These are phyloP conservation scores for Suillus luteus DNA, from an alignment of 768 basidiomycete species.

Conservation along the genomic window DNA sequence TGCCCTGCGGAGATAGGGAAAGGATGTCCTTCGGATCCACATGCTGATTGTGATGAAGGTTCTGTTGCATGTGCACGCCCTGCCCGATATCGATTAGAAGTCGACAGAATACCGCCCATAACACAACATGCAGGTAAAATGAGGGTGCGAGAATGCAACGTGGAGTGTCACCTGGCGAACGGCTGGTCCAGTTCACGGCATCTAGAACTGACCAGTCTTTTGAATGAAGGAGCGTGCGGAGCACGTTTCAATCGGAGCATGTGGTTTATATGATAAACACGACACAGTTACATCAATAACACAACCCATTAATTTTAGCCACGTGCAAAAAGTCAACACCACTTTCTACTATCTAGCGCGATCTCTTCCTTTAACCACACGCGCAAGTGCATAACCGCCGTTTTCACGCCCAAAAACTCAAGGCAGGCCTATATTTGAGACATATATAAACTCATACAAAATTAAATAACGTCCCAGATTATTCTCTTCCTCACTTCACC, in stretches of 20 bases:
- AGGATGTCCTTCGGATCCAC: slow-evolving; percentile 8
- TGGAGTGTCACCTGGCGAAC: slow-evolving; percentile 7
- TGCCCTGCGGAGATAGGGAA: slow-evolving; percentile 17
- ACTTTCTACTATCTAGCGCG: slow-evolving; percentile 17
- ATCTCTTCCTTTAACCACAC: slow-evolving; percentile 22
- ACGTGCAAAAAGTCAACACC: slow-evolving; percentile 21
- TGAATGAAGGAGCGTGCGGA: slow-evolving; percentile 14
- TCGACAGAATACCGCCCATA: slow-evolving; percentile 5
- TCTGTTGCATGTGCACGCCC: slow-evolving; percentile 13
- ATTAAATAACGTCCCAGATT: slow-evolving; percentile 4
- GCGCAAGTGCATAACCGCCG: slow-evolving; percentile 12
- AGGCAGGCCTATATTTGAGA: slow-evolving; percentile 22
- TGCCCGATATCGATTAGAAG: slow-evolving; percentile 2
- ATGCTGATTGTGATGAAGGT: slow-evolving; percentile 12
- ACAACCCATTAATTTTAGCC: slow-evolving; percentile 14
- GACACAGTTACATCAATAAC: no score
- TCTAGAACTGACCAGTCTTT: slow-evolving; percentile 5
- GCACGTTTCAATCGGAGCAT: slow-evolving; percentile 15
- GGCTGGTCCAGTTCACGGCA: slow-evolving; percentile 6
- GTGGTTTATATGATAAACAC: slow-evolving; percentile 9
- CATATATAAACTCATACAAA: slow-evolving; percentile 29
- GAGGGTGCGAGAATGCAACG: slow-evolving; percentile 10
- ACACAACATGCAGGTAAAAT: background rate
- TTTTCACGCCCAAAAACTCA: slow-evolving; percentile 26
- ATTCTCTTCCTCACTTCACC: slow-evolving; percentile 8